These are phyloP conservation scores for Chlorophyllum brunneum DNA, from an alignment of 768 basidiomycete species.

Conservation along the genomic window DNA sequence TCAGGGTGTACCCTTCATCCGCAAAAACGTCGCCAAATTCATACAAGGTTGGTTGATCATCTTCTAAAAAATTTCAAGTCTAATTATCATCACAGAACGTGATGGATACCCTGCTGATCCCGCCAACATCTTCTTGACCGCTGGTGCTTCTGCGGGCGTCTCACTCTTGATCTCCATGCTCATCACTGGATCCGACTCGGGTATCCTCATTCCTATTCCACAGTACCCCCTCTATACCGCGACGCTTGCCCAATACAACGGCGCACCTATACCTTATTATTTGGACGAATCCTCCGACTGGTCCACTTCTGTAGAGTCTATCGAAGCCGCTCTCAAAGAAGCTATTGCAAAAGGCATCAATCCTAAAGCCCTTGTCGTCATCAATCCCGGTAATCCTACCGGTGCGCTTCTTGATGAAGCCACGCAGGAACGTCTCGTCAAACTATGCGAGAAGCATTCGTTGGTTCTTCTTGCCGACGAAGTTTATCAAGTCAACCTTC, in stretches of 20 bases:
- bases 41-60: conserved; percentile 60
- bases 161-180: conserved; percentile 80
- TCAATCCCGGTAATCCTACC: conserved; percentile 99
- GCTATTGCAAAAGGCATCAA: conserved; percentile 57
- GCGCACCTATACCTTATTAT: conserved; percentile 83
- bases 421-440: conserved; percentile 74
- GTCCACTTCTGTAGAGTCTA: conserved; percentile 70
- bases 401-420: conserved; percentile 73
- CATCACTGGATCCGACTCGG: conserved; percentile 61
- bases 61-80: not conserved
- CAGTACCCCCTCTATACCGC: conserved; percentile 99
- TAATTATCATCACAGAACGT: conserved; percentile 50
- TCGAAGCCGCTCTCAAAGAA: conserved; percentile 63
- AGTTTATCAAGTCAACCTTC: conserved; percentile 96
- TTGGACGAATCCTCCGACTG: conserved; percentile 81
- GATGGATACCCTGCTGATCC: conserved; percentile 86
- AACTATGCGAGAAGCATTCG: conserved; percentile 77
- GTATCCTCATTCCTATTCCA: conserved; percentile 93
- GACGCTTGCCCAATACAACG: conserved; percentile 80
- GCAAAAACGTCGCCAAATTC: conserved; percentile 85
- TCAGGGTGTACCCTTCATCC: conserved; percentile 87
- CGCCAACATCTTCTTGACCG: conserved; percentile 88
- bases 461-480: conserved; percentile 95
- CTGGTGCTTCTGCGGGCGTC: conserved; percentile 94
- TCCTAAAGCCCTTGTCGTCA: conserved; percentile 88